Evolutionary conservation across 768 basidiomycete species (phyloP), one percentile per base, ranked within the genome.

Genomic region (Coprinopsis strossmayeri): DNA sequence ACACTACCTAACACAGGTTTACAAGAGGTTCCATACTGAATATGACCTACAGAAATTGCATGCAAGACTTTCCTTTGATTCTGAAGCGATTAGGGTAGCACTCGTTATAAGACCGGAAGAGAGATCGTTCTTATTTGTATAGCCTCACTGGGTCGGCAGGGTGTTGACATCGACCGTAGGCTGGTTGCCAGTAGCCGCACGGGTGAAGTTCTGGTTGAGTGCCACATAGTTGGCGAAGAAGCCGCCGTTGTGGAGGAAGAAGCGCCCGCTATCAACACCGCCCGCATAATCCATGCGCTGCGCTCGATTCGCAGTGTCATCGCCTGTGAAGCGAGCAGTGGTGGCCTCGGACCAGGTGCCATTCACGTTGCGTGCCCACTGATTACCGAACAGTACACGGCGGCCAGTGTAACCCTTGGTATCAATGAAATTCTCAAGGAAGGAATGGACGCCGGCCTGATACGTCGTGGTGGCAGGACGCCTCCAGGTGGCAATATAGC

Each of bases 401-500:
- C 54, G 54, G 23, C 50, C 50, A 7, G 21, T 49, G 41, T 32
- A 55, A 5, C 54, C 54, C 37, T 28, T 45, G 26, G 43, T 49
- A 17, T 52, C 50, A 13, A 45, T 2, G 46, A 55, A 55, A 27
- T 55, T 55, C 50, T 55, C 54, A 13, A 55, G 37, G 50, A 55
- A 55, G 2, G 54, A 54, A 25, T 54, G 45, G 12, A 41, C 28
- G 9, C 50, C 49, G 25, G 53, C 43, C 50, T 54, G 53, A 37
- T 55, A 55, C 3, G 35, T 34, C 34, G 26, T 49, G 23, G 54
- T 55, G 35, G 46, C 27, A 1, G 54, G 54, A n/a, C 54, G 54
- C 46, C 52, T 55, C 47, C 46, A 55, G 41, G 54, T 55, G 15
- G 54, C 53, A 13, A 54, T 1, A 42, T 54, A 54, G 34, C 49